These are phyloP conservation scores for Wallacemonas collosoma DNA, from an alignment of 208 protist species.

Conservation along the genomic window DNA sequence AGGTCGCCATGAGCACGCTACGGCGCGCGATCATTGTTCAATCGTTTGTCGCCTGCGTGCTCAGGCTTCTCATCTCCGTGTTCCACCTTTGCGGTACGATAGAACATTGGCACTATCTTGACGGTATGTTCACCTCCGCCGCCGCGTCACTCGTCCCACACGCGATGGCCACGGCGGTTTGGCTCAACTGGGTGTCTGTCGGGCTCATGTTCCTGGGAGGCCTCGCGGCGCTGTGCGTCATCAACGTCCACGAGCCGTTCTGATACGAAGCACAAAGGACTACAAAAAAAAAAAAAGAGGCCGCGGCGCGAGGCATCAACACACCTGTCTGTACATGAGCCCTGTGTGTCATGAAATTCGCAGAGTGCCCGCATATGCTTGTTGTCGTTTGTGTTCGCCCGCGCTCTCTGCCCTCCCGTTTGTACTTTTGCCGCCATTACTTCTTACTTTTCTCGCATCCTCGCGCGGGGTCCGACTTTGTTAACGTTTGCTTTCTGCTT, in stretches of 20 bases:
- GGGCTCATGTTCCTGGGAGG: neutral
- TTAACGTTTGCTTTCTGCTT: neutral
- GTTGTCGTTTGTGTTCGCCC: too few relatives aligned
- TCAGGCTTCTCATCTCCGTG: neutral
- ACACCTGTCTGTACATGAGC: too few relatives aligned
- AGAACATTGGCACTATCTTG: neutral
- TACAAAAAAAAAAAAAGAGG: neutral
- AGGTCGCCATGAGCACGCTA: neutral
- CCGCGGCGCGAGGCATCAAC: too few relatives aligned
- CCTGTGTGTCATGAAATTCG: too few relatives aligned
- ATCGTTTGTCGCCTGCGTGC: neutral
- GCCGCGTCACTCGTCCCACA: neutral
- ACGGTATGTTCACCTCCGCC: neutral
- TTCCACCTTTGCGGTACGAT: conserved; percentile 10
- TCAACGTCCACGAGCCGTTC: neutral
- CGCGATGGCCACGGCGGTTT: neutral
- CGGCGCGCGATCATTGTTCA: neutral
- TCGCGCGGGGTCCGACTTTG: neutral
- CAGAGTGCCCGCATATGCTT: too few relatives aligned
- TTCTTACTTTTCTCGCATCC: neutral
- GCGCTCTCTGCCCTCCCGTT: neutral
- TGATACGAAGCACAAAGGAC: neutral
- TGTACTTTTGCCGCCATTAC: neutral
- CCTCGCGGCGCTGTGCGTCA: neutral
- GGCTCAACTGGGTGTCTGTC: neutral